These are phyloP conservation scores for Wallacemonas collosoma DNA, from an alignment of 208 protist species.

Conservation along the genomic window DNA sequence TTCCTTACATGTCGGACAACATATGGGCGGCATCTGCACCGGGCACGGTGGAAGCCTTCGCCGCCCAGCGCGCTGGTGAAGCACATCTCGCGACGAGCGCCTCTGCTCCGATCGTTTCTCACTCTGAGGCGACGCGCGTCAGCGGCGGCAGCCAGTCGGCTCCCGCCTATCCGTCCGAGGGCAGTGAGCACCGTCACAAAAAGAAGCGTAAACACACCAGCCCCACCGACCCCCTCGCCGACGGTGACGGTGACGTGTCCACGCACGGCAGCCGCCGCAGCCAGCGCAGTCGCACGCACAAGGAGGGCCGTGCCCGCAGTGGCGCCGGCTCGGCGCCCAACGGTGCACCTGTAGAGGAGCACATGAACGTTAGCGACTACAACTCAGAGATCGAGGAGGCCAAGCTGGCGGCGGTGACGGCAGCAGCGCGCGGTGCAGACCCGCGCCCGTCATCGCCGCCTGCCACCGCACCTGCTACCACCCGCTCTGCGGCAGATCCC, in stretches of 20 bases:
- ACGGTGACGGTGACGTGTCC: neutral
- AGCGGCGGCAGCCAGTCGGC: neutral
- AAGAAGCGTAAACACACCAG: constrained; percentile 16
- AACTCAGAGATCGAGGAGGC: constrained; percentile 17
- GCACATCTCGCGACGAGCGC: neutral
- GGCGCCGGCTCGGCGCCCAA: neutral
- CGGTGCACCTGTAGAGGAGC: neutral
- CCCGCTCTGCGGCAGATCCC: too few species aligned
- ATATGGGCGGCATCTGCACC: neutral
- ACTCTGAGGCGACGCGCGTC: too few species aligned
- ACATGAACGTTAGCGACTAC: constrained; percentile 20
- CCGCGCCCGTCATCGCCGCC: too few species aligned
- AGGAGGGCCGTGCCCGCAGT: neutral
- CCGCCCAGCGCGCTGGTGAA: neutral
- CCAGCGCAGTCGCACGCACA: neutral
- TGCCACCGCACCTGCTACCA: neutral
- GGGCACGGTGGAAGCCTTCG: neutral
- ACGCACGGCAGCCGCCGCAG: constrained; percentile 2
- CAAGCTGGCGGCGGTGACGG: neutral
- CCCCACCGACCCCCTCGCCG: neutral
- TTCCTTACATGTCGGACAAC: constrained; percentile 11
- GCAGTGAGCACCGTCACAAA: neutral
- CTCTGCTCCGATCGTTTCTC: neutral
- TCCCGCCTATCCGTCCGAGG: constrained; percentile 3
- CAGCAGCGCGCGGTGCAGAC: neutral